phyloP scores from a whole-genome alignment of 352 stramenopile genomes.

The Phytophthora europaea region DNA sequence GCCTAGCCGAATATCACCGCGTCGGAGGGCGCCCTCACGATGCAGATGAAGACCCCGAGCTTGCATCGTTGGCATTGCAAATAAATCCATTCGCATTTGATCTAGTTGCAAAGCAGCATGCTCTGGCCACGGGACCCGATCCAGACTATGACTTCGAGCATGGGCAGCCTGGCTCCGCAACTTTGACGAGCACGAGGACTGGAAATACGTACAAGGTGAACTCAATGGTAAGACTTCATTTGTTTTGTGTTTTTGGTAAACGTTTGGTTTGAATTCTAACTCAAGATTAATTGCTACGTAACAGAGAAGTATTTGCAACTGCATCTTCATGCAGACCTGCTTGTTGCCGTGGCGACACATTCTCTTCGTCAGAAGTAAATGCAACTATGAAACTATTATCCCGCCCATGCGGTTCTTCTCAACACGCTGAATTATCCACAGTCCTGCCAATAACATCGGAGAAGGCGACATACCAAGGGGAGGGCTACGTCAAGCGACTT shows the following conservation, averaged over 20 bases:
- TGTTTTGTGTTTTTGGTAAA: not conserved
- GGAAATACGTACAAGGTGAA: not conserved
- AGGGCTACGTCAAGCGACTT: not conserved
- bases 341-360: constrained; percentile 7
- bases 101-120: not conserved
- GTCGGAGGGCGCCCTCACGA: not conserved
- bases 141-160: constrained; percentile 14
- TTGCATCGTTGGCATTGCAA: not conserved
- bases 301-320: not conserved
- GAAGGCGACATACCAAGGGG: not conserved
- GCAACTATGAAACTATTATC: constrained; percentile 18
- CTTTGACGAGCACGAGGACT: not conserved
- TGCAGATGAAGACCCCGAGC: not conserved
- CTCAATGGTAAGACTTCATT: not conserved
- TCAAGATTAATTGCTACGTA: not conserved
- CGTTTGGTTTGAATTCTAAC: not conserved
- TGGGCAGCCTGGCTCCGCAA: not conserved
- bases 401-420: constrained; percentile 5
- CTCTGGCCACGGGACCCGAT: not conserved
- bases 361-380: constrained; percentile 1
- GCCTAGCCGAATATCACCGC: constrained; percentile 9
- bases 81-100: not conserved
- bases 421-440: constrained; percentile 1
- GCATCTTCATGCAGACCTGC: constrained; percentile 22
- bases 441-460: constrained; percentile 11